Evolutionary conservation across 805 yeast genomes (phyloP).

Genomic region (Candida methanosorbosa): DNA sequence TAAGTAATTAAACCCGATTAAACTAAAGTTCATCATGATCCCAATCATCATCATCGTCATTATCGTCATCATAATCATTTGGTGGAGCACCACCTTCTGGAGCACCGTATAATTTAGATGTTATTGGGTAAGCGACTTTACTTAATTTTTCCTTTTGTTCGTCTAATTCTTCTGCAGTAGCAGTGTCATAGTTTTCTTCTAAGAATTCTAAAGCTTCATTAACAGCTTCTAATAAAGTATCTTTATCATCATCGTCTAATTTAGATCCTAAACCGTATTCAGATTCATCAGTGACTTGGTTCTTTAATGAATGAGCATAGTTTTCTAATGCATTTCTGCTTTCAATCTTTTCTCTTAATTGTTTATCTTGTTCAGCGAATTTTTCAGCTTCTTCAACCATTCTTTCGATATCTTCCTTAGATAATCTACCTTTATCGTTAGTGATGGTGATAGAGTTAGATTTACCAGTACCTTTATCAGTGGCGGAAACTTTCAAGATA

Average conservation of each 20-base stretch:
- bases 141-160: slow-evolving; percentile 83
- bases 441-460: slow-evolving; percentile 85
- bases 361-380: slow-evolving; percentile 85
- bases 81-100: slow-evolving; percentile 36
- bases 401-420: slow-evolving; percentile 91
- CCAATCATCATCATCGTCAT: slow-evolving; percentile 45
- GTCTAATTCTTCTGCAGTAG: slow-evolving; percentile 86
- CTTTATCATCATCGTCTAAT: slow-evolving; percentile 86
- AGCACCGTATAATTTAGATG: slow-evolving; percentile 67
- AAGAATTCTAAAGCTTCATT: slow-evolving; percentile 61
- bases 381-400: slow-evolving; percentile 98
- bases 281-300: slow-evolving; percentile 35
- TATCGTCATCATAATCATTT: slow-evolving; percentile 43
- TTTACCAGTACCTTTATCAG: slow-evolving; percentile 93
- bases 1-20: too few species aligned
- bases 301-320: slow-evolving; percentile 76
- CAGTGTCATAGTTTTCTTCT: slow-evolving; percentile 74
- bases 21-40: slow-evolving; percentile 62
- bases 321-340: slow-evolving; percentile 84
- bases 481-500: slow-evolving; percentile 76
- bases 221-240: slow-evolving; percentile 77
- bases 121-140: slow-evolving; percentile 83
- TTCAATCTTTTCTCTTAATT: slow-evolving; percentile 75
- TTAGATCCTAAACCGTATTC: slow-evolving; percentile 64
- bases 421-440: slow-evolving; percentile 89